Evolutionary conservation across 306 rosid genomes (phyloP), one percentile per base, ranked within the genome.

Genomic region (Purshia tridentata): DNA sequence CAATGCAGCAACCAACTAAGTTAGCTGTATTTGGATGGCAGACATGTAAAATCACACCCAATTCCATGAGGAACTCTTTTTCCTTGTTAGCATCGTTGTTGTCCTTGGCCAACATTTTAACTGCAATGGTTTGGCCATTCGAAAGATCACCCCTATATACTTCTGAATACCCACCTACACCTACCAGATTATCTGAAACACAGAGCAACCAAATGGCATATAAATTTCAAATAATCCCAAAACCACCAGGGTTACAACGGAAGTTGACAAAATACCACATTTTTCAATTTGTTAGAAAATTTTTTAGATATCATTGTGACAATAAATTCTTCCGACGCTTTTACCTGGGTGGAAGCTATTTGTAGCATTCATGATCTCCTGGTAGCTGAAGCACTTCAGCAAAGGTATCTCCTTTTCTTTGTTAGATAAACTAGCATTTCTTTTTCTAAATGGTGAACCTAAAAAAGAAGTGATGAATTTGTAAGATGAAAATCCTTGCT

Each of bases 161-260:
- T 69, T 91, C 98, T 7, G 97, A 91, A 76, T 94, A 94, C 45
- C 97, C 98, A 20, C 98, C 98, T 67, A 85, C 67, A 41, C 98
- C 98, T 10, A 84, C 96, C 66, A 94, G 60, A 62, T 89, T 82
- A 71, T 91, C 98, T 94, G 74, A 70, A 72, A 59, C 65, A 19
- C 23, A 45, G 22, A 40, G 35, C 37, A 74, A 66, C 5, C 6
- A 52, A 47, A 45, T 60, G 42, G 12, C 47, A 65, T 46, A 42
- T 70, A 46, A 19, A 67, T 23, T 69, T 39, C 40, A 29, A 77
- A 50, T 45, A 58, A 11, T 9, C 18, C 15, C 47, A 37, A 8
- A 58, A 58, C 39, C 64, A 15, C 29, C 19, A 58, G 64, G n/a
- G n/a, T 9, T 58, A 58, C 64, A 35, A 29, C 19, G 35, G 2